Evolutionary conservation across 2,329 filamentous ascomycete genomes (phyloP).

Genomic region (Pyrenophora graminea): DNA sequence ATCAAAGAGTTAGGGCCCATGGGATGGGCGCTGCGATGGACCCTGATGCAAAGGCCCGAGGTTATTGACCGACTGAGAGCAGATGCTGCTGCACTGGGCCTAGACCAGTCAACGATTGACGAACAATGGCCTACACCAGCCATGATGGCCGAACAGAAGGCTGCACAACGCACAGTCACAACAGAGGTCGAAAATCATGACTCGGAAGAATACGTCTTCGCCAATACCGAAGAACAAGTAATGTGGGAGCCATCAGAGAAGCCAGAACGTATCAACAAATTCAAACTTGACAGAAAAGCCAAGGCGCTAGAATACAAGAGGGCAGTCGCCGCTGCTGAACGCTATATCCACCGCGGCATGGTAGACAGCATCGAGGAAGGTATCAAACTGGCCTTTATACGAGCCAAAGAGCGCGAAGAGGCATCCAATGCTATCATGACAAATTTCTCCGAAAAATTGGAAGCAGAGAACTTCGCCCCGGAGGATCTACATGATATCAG

Average conservation of each 20-base stretch:
- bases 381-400: slow-evolving; percentile 31
- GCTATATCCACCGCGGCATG: slow-evolving; percentile 21
- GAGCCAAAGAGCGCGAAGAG: slow-evolving; percentile 23
- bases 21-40: slow-evolving; percentile 89
- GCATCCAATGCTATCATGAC: slow-evolving; percentile 6
- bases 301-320: slow-evolving; percentile 20
- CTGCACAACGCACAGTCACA: slow-evolving; percentile 14
- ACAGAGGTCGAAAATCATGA: background rate
- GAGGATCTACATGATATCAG: slow-evolving; percentile 19
- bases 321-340: slow-evolving; percentile 19
- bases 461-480: slow-evolving; percentile 15
- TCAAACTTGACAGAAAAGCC: slow-evolving; percentile 4
- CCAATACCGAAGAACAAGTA: slow-evolving; percentile 14
- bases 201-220: slow-evolving; percentile 9
- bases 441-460: slow-evolving; percentile 16
- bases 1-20: slow-evolving; percentile 85
- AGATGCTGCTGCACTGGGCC: slow-evolving; percentile 68
- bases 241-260: slow-evolving; percentile 18
- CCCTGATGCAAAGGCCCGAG: slow-evolving; percentile 76
- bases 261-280: slow-evolving; percentile 4
- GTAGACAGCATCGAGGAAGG: slow-evolving; percentile 33
- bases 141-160: slow-evolving; percentile 20
- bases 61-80: slow-evolving; percentile 68
- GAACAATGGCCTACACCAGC: slow-evolving; percentile 36
- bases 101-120: slow-evolving; percentile 55